These are phyloP conservation scores for Hirschioporus abietinus DNA, from an alignment of 768 basidiomycete genomes.

Conservation along the genomic window DNA sequence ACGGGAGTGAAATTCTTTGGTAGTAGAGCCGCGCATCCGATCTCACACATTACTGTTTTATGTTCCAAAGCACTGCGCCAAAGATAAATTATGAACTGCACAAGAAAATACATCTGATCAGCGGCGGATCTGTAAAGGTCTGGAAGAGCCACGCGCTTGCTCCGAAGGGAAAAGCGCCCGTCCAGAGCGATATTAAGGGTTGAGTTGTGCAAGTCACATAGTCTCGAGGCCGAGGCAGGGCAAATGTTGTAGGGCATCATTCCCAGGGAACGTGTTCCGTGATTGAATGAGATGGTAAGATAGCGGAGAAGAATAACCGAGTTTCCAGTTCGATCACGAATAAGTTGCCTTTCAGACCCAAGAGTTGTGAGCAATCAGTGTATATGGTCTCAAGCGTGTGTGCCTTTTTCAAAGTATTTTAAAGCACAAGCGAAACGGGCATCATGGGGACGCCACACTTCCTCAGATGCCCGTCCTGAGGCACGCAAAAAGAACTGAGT, in stretches of 20 bases:
- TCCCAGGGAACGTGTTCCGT: neutral
- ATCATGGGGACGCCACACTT: neutral
- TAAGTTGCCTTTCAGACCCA: neutral
- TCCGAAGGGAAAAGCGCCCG: neutral
- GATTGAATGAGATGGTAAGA: neutral
- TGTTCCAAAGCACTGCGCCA: neutral
- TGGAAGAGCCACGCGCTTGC: neutral
- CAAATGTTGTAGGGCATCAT: neutral
- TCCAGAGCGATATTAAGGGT: neutral
- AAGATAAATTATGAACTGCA: neutral
- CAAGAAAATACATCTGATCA: neutral
- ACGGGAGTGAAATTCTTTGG: neutral
- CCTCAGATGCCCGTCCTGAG: neutral
- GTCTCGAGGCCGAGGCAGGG: neutral
- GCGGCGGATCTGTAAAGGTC: neutral
- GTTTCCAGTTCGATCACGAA: neutral
- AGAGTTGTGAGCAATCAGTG: neutral
- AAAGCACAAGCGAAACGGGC: neutral
- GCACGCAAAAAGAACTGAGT: neutral
- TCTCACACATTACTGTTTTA: neutral
- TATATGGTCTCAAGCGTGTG: neutral
- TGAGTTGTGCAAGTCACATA: neutral
- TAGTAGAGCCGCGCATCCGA: neutral
- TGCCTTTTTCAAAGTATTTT: too few species aligned
- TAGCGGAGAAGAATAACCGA: neutral